Evolutionary conservation across 2,329 filamentous ascomycete species (phyloP), one percentile per base, ranked within the genome.

Genomic region (Helminthosporium solani): DNA sequence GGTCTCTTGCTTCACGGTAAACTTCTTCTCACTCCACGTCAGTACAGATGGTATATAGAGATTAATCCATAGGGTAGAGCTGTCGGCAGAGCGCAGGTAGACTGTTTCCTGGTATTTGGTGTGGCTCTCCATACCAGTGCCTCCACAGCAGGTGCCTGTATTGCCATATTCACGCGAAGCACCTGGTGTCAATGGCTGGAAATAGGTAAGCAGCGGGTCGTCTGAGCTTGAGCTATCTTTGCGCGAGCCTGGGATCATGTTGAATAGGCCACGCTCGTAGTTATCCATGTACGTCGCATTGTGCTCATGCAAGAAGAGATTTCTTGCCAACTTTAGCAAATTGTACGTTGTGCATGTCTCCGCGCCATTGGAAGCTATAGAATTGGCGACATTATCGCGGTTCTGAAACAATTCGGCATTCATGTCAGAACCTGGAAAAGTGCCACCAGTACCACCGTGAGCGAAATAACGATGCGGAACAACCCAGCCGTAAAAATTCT

Each of bases 331-430:
- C 28, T 53, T 53, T 30, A 53, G 50, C n/a, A 44, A 34, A 40
- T 53, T 53, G 45, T 53, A 53, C 16, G 47, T 53, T 18, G 50
- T 53, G 40, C 50, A 53, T 2, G 47, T 53, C 28, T 53, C 50
- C n/a, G 50, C 45, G 25, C 50, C 50, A 19, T 53, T 46, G 1
- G 46, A 12, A 3, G 90, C 90, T 51, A 86, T 91, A 19, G 90
- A 90, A 28, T 85, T 88, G 47, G 90, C 90, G n/a, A 95, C 90
- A 0, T 90, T 96, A 73, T 87, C 91, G 71, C 80, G 73, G 84
- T 91, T 81, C 81, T 72, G 66, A 43, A 88, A 70, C 75, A 90
- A 40, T 75, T 78, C 46, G 53, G 77, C 54, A 74, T 81, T 51
- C 76, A 86, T 83, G 7, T 85, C 83, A 39, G 79, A 78, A 60